phyloP scores from a whole-genome alignment of 1,139 yeast species.

The Protomyces inouyei region DNA sequence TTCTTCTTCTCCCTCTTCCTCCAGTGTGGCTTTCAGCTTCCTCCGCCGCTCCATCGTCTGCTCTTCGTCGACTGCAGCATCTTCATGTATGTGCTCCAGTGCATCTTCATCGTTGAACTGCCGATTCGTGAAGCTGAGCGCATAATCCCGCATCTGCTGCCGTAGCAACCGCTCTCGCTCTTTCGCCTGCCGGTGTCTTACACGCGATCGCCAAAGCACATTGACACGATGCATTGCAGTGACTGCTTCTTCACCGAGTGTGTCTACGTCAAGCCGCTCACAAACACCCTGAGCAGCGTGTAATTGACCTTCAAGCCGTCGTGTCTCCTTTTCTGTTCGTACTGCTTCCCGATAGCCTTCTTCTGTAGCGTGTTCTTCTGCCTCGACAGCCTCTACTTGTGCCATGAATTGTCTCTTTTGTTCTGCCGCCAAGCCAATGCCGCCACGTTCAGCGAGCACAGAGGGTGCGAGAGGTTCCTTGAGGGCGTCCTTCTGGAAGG shows the following conservation, averaged over 20 bases:
- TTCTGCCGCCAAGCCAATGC: conserved; percentile 35
- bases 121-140: conserved; percentile 6
- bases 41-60: background rate
- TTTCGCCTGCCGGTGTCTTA: conserved; percentile 30
- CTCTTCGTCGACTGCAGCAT: background rate
- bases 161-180: conserved; percentile 26
- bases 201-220: conserved; percentile 35
- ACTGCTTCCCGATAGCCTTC: conserved; percentile 35
- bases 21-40: background rate
- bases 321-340: conserved; percentile 32
- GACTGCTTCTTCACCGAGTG: conserved; percentile 4
- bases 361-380: conserved; percentile 26
- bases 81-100: background rate
- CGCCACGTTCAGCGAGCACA: conserved; percentile 34
- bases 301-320: conserved; percentile 29
- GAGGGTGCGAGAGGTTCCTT: conserved; percentile 28
- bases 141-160: conserved; percentile 21
- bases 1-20: conserved; percentile 36
- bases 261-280: conserved; percentile 30
- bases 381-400: conserved; percentile 25
- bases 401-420: conserved; percentile 32
- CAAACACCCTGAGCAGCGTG: conserved; percentile 33
- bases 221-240: conserved; percentile 30
- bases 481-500: conserved; percentile 30
- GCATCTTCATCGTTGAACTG: conserved; percentile 8